Base-by-base conservation (phyloP, 2,329 filamentous ascomycete genomes). In the Aspergillus latus region DNA sequence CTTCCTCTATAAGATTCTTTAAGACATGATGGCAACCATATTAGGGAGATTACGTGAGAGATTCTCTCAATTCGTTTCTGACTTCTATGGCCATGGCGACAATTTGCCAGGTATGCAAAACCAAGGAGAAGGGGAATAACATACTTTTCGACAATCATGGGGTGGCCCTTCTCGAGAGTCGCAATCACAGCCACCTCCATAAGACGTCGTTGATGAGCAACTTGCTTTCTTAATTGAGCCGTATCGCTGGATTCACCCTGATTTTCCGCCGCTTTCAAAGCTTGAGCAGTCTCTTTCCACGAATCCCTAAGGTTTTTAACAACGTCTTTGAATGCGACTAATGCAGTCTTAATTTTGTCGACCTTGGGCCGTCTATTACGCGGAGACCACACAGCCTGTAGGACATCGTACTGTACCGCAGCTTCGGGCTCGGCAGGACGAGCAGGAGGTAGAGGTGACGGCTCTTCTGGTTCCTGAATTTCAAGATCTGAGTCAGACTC, bases 381-480 rank as follows among this genome's bases (percentile, higher is more conserved):
- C 45, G 81, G 79, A 48, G 77, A 80, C 84, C 84, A 87, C 9
- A 85, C 78, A 30, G 83, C 82, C 67, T 83, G 83, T 54, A 86
- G 80, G 8, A 82, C 78, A 65, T 86, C 83, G 68, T 86, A 87
- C 52, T 78, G 76, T 11, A 79, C 78, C 44, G 78, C 82, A 62
- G 75, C 80, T 58, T 81, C 73, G 4, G 80, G 77, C 45, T 82
- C 80, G 37, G 73, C 76, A 8, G 84, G 81, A 28, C 83, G 76
- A 55, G 73, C 72, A 16, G 74, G 63, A 9, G 84, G 81, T 5
- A 86, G 69, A 21, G 84, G 84, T 13, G 81, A 83, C 13, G 76
- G 72, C 58, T 85, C 82, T 34, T 79, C 76, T 11, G 80, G 77
- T 16, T 75, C 74, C 52, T 81, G 79, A 51, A 77, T 72, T 52